phyloP scores from a whole-genome alignment of 805 yeast genomes.

The Candida takata region DNA sequence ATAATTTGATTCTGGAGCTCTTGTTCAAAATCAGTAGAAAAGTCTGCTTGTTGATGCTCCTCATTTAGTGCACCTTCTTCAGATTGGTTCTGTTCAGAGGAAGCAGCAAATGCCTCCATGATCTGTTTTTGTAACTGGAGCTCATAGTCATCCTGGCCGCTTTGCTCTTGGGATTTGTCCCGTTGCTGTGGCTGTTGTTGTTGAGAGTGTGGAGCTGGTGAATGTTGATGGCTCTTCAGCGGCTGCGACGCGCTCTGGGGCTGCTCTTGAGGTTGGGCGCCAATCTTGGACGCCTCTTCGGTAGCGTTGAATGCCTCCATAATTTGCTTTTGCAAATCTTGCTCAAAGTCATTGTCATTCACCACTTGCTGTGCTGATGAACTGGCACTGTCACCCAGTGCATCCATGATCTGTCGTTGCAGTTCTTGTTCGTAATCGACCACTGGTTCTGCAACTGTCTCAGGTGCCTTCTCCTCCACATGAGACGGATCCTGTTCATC shows the following conservation, averaged over 20 bases:
- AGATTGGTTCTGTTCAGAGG: conserved; percentile 7
- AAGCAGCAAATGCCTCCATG: conserved; percentile 19
- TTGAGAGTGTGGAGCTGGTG: not conserved
- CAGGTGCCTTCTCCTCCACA: not conserved
- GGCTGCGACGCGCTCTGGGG: too few relatives aligned
- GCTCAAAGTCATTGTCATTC: conserved; percentile 7
- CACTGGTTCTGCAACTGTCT: not conserved
- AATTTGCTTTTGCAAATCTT: conserved; percentile 19
- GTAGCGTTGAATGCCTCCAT: conserved; percentile 13
- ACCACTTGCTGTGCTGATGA: not conserved
- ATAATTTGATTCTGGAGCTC: conserved; percentile 20
- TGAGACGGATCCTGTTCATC: conserved; percentile 1
- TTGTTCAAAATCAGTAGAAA: conserved; percentile 13
- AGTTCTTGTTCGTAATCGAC: conserved; percentile 15
- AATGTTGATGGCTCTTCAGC: too few relatives aligned
- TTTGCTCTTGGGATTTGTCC: not conserved
- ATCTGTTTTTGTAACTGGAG: conserved; percentile 19
- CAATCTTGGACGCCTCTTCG: not conserved
- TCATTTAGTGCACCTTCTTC: conserved; percentile 6
- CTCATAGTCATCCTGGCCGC: conserved; percentile 11
- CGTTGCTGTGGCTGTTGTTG: not conserved
- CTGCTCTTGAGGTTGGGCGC: not conserved
- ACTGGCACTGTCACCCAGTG: conserved; percentile 8
- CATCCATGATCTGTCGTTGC: conserved; percentile 21
- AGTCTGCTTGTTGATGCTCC: conserved; percentile 2